Evolutionary conservation across 305 asterid species (phyloP), one percentile per base, ranked within the genome.

Genomic region (Nicotiana rustica): DNA sequence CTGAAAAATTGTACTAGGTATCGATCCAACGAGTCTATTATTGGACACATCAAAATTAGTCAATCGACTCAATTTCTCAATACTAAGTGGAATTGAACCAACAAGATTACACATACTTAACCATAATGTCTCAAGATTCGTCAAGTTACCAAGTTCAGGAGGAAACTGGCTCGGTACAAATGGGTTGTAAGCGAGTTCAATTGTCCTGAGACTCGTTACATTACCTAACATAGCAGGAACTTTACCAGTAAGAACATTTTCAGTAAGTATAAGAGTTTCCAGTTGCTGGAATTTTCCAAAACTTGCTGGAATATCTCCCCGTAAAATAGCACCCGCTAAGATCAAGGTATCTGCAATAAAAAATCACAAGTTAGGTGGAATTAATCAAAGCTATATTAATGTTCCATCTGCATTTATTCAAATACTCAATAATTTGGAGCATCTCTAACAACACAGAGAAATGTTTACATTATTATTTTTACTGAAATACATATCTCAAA

Each of bases 251-350:
- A 95, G 89, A 17, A 89, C 84, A 77, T 95, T 95, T 18, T 85
- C 89, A 5, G 87, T 49, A 64, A 95, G 88, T 19, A 67, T 44
- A 17, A 95, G 92, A 44, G 69, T 56, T 83, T 94, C 95, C 2
- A 95, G 94, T 14, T 61, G 84, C 87, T 68, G 85, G 88, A 94
- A 95, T 52, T 59, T 73, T 25, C 94, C 98, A 12, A 94, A 91
- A 33, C 85, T 59, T 65, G 86, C 78, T 19, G 99, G 99, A 83
- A 95, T 89, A 1, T 87, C 70, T 21, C 99, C 99, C 99, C n/a
- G 91, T 90, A 17, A 95, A 85, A 38, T 76, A 82, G 82, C 94
- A 92, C 3, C 85, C 92, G 5, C 87, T 90, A 10, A 95, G 83
- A 84, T 88, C 86, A 19, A 95, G 90, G 67, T 88, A 84, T 87